These are phyloP conservation scores for Trichoderma sp. DNA, from an alignment of 2,329 filamentous ascomycete genomes.

Conservation along the genomic window DNA sequence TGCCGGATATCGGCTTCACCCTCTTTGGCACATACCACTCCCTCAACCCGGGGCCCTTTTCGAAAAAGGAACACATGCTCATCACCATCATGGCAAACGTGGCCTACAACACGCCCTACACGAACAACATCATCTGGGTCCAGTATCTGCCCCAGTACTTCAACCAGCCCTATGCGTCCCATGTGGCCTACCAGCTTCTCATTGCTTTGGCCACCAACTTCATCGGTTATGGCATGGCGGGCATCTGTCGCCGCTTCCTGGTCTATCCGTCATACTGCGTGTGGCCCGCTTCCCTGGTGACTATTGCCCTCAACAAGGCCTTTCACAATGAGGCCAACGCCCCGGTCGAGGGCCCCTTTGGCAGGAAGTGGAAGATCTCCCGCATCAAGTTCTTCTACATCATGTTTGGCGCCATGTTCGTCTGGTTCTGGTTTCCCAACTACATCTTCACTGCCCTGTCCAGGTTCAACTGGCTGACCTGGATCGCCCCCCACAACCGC, in stretches of 20 bases:
- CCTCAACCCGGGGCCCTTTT: conserved; percentile 60
- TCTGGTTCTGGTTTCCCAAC: conserved; percentile 62
- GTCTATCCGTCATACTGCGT: conserved; percentile 60
- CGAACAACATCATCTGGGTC: conserved; percentile 58
- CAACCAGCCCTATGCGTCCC: conserved; percentile 56
- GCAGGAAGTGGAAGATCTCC: conserved; percentile 50
- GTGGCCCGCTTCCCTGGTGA: conserved; percentile 60
- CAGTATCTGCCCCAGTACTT: conserved; percentile 57
- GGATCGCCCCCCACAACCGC: conserved; percentile 54
- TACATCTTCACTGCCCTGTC: conserved; percentile 56
- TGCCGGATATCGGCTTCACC: conserved; percentile 55
- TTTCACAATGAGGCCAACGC: conserved; percentile 52
- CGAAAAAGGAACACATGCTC: conserved; percentile 63
- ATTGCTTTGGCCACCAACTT: conserved; percentile 59
- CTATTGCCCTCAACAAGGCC: conserved; percentile 56
- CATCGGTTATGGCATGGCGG: conserved; percentile 63
- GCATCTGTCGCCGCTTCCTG: conserved; percentile 55
- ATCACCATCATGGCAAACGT: conserved; percentile 66
- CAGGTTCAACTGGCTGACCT: conserved; percentile 59
- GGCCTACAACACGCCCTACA: conserved; percentile 56
- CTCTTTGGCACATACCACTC: conserved; percentile 50
- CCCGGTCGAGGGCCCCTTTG: conserved; percentile 47
- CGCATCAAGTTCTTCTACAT: conserved; percentile 56
- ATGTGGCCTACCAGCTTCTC: conserved; percentile 58
- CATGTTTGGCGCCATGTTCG: conserved; percentile 56